A percentile compares a stretch with the other conserved stretches of the same genome.
phyloP scores from a whole-genome alignment of 2,329 filamentous ascomycete species.

The Fusarium sp. region DNA sequence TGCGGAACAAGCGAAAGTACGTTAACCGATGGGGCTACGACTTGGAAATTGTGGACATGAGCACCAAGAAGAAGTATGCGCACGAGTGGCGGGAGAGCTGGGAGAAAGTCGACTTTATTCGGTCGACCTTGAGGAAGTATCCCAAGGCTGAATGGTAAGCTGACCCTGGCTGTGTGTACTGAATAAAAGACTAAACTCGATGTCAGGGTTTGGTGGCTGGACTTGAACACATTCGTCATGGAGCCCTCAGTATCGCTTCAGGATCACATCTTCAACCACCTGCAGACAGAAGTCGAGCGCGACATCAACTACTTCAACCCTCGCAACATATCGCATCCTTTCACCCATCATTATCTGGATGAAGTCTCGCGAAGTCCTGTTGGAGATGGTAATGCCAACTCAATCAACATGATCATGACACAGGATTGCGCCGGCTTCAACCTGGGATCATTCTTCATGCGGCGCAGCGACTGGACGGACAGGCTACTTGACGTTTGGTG shows the following conservation, averaged over 20 bases:
- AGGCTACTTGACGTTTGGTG: conserved; percentile 95
- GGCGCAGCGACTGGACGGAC: conserved; percentile 87
- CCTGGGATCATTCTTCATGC: conserved; percentile 92
- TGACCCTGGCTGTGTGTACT: neutral
- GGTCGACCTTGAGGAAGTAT: conserved; percentile 90
- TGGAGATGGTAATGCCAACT: conserved; percentile 80
- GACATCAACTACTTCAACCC: conserved; percentile 98
- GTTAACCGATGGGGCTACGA: conserved; percentile 91
- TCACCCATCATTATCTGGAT: conserved; percentile 79
- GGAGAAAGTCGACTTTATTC: conserved; percentile 97
- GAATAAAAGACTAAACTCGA: conserved; percentile 47
- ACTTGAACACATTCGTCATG: conserved; percentile 98
- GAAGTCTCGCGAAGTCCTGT: conserved; percentile 73
- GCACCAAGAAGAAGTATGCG: conserved; percentile 97
- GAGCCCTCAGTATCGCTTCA: conserved; percentile 92
- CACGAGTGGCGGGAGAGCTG: conserved; percentile 99
- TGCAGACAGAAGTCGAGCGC: conserved; percentile 81
- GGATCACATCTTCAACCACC: conserved; percentile 85
- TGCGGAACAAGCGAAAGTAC: conserved; percentile 94
- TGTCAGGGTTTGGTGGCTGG: conserved; percentile 99
- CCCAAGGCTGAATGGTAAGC: conserved; percentile 94
- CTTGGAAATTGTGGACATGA: conserved; percentile 97
- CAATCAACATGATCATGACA: conserved; percentile 86
- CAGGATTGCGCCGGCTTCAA: conserved; percentile 98
- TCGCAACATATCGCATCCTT: conserved; percentile 89